Evolutionary conservation across 192 early-diverging fungal species (phyloP), one percentile per base, ranked within the genome.

Genomic region (Coemansia sp.): DNA sequence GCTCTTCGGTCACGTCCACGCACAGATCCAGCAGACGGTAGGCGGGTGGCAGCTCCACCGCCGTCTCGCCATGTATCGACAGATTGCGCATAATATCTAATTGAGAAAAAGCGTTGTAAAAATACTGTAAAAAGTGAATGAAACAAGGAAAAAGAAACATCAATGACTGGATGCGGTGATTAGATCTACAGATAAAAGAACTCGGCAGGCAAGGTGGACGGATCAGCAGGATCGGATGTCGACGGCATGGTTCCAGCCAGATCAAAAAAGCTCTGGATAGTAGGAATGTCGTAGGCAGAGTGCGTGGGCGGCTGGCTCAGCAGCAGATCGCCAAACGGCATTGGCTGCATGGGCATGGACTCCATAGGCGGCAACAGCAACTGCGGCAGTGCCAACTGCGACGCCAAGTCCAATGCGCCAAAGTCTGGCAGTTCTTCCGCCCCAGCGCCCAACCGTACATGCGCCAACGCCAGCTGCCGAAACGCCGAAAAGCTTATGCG

Each of bases 401-500:
- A 49, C 58, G 48, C 26, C 31, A 51, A 24, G 9, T 51, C 50
- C 31, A 48, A 10, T 7, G 11, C 7, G 15, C 61, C 50, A n/a
- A 47, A 15, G 18, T 14, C 58, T 20, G 58, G 31, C 58, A 25
- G 24, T 36, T 12, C 59, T 49, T 31, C 44, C 9, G 59, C 20
- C 6, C 15, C 23, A 5, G 28, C 28, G 31, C 48, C 47, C 56
- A 67, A 25, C 38, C 38, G 49, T 28, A 67, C 66, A 7, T 66
- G 48, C 8, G 38, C 60, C 48, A 67, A n/a, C 9, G 56, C 60
- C 38, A 73, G 56, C 17, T 60, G 53, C 1, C 70, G 64, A 37
- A 73, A 73, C 28, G 64, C 66, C 23, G 70, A 73, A 40, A 63
- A 63, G 44, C 70, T 63, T 3, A 64, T 21, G 14, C 51, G 50